These are phyloP conservation scores for Xerocomellus amylosporus DNA, from an alignment of 768 basidiomycete genomes.

Conservation along the genomic window DNA sequence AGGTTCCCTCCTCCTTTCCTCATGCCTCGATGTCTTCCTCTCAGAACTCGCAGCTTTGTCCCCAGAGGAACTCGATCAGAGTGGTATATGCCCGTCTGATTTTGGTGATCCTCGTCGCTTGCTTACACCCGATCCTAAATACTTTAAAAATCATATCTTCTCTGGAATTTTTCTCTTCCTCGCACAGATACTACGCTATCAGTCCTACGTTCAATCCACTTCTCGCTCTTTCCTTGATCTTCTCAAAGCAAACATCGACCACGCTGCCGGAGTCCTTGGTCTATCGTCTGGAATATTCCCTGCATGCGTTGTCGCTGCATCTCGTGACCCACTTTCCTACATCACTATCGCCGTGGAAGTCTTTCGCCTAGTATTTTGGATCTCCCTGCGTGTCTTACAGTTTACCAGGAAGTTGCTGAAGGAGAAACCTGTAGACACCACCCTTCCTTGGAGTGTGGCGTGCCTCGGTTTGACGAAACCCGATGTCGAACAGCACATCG, in stretches of 20 bases:
- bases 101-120: constrained; percentile 42
- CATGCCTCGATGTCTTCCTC: constrained; percentile 51
- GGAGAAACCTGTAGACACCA: constrained; percentile 19
- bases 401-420: constrained; percentile 26
- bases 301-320: constrained; percentile 50
- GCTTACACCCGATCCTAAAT: constrained; percentile 36
- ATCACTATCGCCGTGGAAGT: constrained; percentile 45
- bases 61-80: constrained; percentile 31
- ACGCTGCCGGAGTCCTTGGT: constrained; percentile 42
- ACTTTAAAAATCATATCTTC: constrained; percentile 46
- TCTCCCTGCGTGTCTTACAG: constrained; percentile 43
- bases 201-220: constrained; percentile 38
- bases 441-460: constrained; percentile 46
- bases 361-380: constrained; percentile 53
- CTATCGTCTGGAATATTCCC: constrained; percentile 59
- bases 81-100: constrained; percentile 43
- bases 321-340: constrained; percentile 38
- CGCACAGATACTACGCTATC: constrained; percentile 51
- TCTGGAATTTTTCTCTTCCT: constrained; percentile 50
- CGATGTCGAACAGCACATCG: constrained; percentile 27
- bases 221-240: constrained; percentile 25
- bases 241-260: constrained; percentile 34
- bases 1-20: constrained; percentile 45
- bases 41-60: constrained; percentile 48
- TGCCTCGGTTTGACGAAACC: constrained; percentile 34